Conservation (phyloP, 108 stramenopile genomes). For the Mayamaea pseudoterrestris region DNA sequence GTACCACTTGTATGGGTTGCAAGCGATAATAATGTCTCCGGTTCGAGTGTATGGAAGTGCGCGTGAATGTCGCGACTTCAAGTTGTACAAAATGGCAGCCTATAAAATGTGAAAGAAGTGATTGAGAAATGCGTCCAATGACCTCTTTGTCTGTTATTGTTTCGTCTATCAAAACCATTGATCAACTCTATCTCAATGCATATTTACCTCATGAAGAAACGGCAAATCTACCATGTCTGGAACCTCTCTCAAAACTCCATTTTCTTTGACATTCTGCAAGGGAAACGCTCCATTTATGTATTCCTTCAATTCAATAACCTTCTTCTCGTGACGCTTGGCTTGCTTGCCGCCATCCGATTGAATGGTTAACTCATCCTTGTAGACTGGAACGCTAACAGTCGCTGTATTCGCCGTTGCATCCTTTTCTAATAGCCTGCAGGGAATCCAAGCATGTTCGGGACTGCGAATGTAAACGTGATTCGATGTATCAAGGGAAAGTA, state of each 20-base stretch:
- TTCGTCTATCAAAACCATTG: not conserved
- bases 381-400: conserved; percentile 19
- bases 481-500: conserved; percentile 5
- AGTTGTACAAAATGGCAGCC: conserved; percentile 83
- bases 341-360: conserved; percentile 39
- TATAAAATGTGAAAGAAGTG: conserved; percentile 3
- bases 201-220: conserved; percentile 76
- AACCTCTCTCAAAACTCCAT: conserved; percentile 21
- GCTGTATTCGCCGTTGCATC: conserved; percentile 4
- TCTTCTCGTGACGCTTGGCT: conserved; percentile 41
- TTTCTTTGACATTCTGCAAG: conserved; percentile 59
- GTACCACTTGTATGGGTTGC: conserved; percentile 93
- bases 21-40: conserved; percentile 88
- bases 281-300: conserved; percentile 52
- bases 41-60: conserved; percentile 83
- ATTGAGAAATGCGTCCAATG: not conserved
- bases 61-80: conserved; percentile 59
- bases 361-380: conserved; percentile 21
- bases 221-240: conserved; percentile 83
- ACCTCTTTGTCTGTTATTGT: not conserved
- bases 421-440: conserved; percentile 31
- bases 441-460: conserved; percentile 59
- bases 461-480: conserved; percentile 56
- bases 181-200: not conserved
- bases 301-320: conserved; percentile 13